These are phyloP conservation scores for Starmera quercuum DNA, from an alignment of 805 yeast species.

Conservation along the genomic window DNA sequence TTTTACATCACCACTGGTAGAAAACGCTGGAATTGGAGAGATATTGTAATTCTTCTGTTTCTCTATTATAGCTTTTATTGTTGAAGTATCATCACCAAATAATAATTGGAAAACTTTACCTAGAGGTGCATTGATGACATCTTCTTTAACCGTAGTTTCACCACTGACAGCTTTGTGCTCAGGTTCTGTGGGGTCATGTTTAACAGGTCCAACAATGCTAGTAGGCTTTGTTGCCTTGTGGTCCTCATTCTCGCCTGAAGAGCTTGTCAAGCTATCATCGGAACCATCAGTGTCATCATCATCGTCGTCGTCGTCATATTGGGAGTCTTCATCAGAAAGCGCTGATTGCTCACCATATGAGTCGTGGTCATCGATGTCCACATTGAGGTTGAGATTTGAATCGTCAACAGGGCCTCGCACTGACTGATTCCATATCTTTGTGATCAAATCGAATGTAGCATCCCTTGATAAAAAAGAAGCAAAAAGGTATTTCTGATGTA, in stretches of 20 bases:
- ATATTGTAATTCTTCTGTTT: slow-evolving; percentile 61
- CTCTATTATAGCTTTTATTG: slow-evolving; percentile 36
- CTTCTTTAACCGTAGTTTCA: slow-evolving; percentile 52
- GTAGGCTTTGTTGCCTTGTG: slow-evolving; percentile 4
- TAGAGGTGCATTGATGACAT: slow-evolving; percentile 50
- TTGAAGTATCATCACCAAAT: slow-evolving; percentile 51
- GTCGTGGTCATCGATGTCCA: slow-evolving; percentile 5
- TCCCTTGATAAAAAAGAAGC: slow-evolving; percentile 85
- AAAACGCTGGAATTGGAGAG: slow-evolving; percentile 37
- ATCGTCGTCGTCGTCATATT: slow-evolving; percentile 16
- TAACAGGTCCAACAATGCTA: slow-evolving; percentile 27
- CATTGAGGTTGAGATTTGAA: slow-evolving; percentile 4
- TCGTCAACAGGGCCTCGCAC: slow-evolving; percentile 19
- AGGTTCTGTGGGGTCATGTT: slow-evolving; percentile 41
- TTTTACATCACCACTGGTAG: slow-evolving; percentile 18
- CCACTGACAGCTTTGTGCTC: slow-evolving; percentile 35
- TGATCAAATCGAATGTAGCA: slow-evolving; percentile 38
- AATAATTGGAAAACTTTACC: slow-evolving; percentile 53
- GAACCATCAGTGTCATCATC: slow-evolving; percentile 18
- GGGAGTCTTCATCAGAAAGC: slow-evolving; percentile 24
- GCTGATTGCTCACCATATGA: slow-evolving; percentile 7
- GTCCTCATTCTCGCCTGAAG: slow-evolving; percentile 1
- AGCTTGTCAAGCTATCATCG: slow-evolving; percentile 1
- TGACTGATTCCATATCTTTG: slow-evolving; percentile 52
- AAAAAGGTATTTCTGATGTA: slow-evolving; percentile 60